phyloP scores from a whole-genome alignment of 306 rosid genomes.

The Rosa chinensis region DNA sequence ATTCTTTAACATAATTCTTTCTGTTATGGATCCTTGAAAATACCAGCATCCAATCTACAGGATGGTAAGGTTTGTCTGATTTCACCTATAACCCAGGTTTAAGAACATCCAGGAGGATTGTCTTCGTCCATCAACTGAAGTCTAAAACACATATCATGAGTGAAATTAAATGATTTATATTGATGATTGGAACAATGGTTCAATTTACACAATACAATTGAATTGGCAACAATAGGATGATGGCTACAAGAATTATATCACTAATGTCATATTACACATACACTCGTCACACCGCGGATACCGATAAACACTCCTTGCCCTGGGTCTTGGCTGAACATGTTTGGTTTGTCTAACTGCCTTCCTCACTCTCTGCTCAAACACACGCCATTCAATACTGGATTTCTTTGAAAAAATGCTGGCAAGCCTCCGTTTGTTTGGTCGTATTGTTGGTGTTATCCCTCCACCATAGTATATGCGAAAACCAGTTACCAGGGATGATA shows the following conservation, averaged over 20 bases:
- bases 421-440: constrained; percentile 96
- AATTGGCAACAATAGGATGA: neutral
- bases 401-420: constrained; percentile 74
- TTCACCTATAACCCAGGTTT: too few species aligned
- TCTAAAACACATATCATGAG: neutral
- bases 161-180: neutral
- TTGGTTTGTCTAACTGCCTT: constrained; percentile 97
- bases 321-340: constrained; percentile 84
- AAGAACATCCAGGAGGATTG: neutral
- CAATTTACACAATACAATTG: neutral
- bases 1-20: too few species aligned
- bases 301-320: constrained; percentile 87
- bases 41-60: constrained; percentile 47
- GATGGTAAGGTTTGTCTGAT: too few species aligned
- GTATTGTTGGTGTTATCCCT: constrained; percentile 87
- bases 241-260: neutral
- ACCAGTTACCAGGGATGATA: constrained; percentile 91
- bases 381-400: constrained; percentile 80
- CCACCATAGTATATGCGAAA: constrained; percentile 88
- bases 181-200: neutral
- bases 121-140: neutral
- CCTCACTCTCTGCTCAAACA: constrained; percentile 91
- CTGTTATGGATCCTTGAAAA: constrained; percentile 11
- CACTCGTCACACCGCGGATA: constrained; percentile 92
- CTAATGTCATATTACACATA: constrained; percentile 66